phyloP scores from a whole-genome alignment of 2,329 filamentous ascomycete genomes.

The Ophioceras dolichostomum region DNA sequence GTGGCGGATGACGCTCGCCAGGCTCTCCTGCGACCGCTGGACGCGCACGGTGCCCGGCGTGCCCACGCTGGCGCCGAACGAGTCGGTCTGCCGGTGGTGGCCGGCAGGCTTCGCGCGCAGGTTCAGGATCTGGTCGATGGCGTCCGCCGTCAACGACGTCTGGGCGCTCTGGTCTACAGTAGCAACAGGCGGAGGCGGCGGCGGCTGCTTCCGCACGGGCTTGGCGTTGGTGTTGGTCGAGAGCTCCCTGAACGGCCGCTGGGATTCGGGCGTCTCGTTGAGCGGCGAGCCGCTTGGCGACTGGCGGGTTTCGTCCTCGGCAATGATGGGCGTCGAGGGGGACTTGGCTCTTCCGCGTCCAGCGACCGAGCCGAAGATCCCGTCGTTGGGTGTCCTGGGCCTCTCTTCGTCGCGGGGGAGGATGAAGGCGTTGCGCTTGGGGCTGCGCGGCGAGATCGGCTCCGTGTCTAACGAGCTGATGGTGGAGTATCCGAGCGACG shows the following conservation, averaged over 20 bases:
- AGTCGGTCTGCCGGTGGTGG: conserved; percentile 23
- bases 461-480: conserved; percentile 28
- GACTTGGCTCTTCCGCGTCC: conserved; percentile 29
- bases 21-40: conserved; percentile 35
- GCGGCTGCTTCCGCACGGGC: conserved; percentile 21
- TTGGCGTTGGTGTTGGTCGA: conserved; percentile 41
- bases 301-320: conserved; percentile 52
- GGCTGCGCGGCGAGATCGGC: conserved; percentile 34
- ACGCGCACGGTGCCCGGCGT: conserved; percentile 26
- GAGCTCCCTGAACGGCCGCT: conserved; percentile 48
- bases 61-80: conserved; percentile 14
- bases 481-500: conserved; percentile 26
- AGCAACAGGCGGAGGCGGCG: too few species aligned
- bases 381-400: conserved; percentile 26
- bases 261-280: conserved; percentile 39
- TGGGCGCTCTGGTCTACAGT: conserved; percentile 65
- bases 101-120: conserved; percentile 39
- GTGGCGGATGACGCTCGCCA: conserved; percentile 26
- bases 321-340: conserved; percentile 34
- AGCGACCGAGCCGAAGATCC: conserved; percentile 28
- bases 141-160: conserved; percentile 69
- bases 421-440: conserved; percentile 43
- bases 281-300: conserved; percentile 27
- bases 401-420: conserved; percentile 32
- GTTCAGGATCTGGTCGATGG: conserved; percentile 56